These are phyloP conservation scores for Nigrospora sphaerica DNA, from an alignment of 2,329 filamentous ascomycete species.

Conservation along the genomic window DNA sequence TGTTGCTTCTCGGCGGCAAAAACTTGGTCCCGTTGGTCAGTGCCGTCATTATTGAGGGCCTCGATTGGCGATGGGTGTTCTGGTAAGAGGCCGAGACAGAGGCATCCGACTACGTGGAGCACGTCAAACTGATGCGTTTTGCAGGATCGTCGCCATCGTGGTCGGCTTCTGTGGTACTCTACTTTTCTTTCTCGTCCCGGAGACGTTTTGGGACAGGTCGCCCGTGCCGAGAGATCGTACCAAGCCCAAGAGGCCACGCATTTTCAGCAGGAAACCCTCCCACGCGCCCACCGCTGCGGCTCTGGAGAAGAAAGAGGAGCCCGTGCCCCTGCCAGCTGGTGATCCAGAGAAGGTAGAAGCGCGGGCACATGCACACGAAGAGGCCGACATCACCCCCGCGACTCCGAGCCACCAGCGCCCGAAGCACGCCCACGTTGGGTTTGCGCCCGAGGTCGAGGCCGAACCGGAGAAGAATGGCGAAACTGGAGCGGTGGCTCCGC, in stretches of 20 bases:
- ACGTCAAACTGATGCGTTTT: neutral
- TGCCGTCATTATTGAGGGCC: conserved; percentile 69
- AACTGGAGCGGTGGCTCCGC: too few species aligned
- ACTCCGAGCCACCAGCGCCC: conserved; percentile 13
- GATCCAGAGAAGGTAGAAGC: conserved; percentile 3
- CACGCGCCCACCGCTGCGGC: neutral
- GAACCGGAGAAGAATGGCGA: conserved; percentile 6
- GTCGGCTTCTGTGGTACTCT: conserved; percentile 63
- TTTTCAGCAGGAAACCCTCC: conserved; percentile 42
- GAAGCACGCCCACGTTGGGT: conserved; percentile 48
- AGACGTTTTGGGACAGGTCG: conserved; percentile 91
- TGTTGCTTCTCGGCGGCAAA: conserved; percentile 83
- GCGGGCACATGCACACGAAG: conserved; percentile 4
- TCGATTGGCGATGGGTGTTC: conserved; percentile 88
- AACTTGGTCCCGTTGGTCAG: conserved; percentile 84
- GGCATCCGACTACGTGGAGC: neutral
- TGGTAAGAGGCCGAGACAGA: conserved; percentile 46
- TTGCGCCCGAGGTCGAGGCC: conserved; percentile 31
- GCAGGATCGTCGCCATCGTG: conserved; percentile 73
- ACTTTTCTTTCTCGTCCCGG: conserved; percentile 85
- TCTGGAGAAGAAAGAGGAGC: too few species aligned
- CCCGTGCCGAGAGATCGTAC: conserved; percentile 40
- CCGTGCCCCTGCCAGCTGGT: neutral
- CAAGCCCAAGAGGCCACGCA: conserved; percentile 31
- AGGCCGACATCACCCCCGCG: conserved; percentile 3